These are phyloP conservation scores for Mitragyna speciosa DNA, from an alignment of 257 asterid genomes.

Conservation along the genomic window DNA sequence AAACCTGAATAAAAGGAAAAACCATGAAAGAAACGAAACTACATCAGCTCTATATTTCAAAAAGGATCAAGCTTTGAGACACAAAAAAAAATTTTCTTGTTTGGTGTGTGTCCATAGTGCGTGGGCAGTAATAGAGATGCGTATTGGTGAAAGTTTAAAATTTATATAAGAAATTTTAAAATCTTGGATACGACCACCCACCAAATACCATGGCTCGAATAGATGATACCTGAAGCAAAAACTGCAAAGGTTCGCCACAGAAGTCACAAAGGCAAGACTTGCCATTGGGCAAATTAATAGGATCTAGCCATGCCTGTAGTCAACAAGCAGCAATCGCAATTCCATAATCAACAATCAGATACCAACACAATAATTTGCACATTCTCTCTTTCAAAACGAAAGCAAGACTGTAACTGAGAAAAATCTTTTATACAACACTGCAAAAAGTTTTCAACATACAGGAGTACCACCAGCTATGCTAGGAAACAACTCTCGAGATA, in stretches of 20 bases:
- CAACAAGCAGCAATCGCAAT: constrained; percentile 10
- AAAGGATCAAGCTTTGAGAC: background rate
- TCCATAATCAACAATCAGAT: constrained; percentile 6
- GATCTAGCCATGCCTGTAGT: constrained; percentile 91
- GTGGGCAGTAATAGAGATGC: too few relatives aligned
- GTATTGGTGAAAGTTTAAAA: too few relatives aligned
- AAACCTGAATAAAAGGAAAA: constrained; percentile 47
- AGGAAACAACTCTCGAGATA: constrained; percentile 72
- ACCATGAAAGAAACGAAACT: background rate
- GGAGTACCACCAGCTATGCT: constrained; percentile 98
- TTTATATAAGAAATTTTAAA: too few relatives aligned
- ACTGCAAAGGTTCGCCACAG: constrained; percentile 86
- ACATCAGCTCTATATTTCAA: background rate
- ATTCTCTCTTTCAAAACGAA: background rate
- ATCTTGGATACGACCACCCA: too few relatives aligned
- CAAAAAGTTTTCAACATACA: constrained; percentile 40
- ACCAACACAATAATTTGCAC: background rate
- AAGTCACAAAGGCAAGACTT: constrained; percentile 67
- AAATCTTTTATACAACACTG: background rate
- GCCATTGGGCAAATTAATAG: constrained; percentile 66
- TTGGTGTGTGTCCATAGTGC: too few relatives aligned
- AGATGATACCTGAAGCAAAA: constrained; percentile 78
- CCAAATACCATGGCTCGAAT: background rate
- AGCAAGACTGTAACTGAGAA: background rate
- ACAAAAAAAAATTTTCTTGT: too few relatives aligned